These are phyloP conservation scores for Babjeviella inositovora DNA, from an alignment of 805 yeast genomes.

Conservation along the genomic window DNA sequence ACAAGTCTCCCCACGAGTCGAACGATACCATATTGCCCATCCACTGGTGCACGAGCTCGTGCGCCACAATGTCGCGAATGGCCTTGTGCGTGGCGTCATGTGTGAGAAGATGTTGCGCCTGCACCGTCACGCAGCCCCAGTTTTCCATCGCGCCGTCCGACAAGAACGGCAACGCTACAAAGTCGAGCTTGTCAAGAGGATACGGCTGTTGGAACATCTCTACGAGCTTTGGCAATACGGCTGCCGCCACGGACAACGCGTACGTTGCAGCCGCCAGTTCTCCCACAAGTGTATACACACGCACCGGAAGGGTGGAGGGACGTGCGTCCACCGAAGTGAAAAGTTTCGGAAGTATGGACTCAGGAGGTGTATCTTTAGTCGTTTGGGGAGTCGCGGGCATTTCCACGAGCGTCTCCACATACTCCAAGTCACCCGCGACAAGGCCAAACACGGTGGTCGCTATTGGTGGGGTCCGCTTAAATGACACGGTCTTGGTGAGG, in stretches of 20 bases:
- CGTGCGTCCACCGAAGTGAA: no score
- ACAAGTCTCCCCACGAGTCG: constrained; percentile 50
- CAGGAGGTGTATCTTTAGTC: constrained; percentile 1
- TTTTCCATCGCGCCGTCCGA: constrained; percentile 75
- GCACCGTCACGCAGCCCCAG: constrained; percentile 51
- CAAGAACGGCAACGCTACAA: constrained; percentile 54
- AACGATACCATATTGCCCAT: constrained; percentile 55
- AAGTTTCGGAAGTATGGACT: no score
- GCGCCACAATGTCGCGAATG: constrained; percentile 42
- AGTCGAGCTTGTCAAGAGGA: constrained; percentile 52
- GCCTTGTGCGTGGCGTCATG: constrained; percentile 10
- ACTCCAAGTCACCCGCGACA: constrained; percentile 52
- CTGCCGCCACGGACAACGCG: constrained; percentile 29
- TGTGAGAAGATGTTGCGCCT: constrained; percentile 29
- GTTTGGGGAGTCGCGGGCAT: no score
- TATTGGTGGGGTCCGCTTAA: constrained; percentile 41
- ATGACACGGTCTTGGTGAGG: constrained; percentile 16
- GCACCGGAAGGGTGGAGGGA: constrained; percentile 25
- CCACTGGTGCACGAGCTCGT: constrained; percentile 73
- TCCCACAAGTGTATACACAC: constrained; percentile 40
- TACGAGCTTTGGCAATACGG: constrained; percentile 30
- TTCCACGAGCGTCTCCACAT: constrained; percentile 17
- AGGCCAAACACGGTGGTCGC: constrained; percentile 53
- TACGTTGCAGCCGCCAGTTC: constrained; percentile 26
- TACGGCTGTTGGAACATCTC: constrained; percentile 22